Evolutionary conservation across 805 yeast species (phyloP), one percentile per base, ranked within the genome.

Genomic region (Jamesozyma rosinii): DNA sequence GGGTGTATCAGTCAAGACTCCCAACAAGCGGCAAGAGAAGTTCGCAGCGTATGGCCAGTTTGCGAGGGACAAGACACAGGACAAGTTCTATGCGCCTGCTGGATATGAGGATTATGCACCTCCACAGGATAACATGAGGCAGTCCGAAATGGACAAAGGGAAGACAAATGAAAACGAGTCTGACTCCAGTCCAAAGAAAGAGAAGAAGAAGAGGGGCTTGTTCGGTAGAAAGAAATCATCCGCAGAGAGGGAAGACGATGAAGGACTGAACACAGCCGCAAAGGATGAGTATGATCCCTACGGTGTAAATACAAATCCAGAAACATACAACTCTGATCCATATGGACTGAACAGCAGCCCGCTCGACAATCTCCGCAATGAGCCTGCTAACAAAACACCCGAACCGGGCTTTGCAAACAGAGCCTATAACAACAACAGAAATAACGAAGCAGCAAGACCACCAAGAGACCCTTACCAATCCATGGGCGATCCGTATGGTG

Each of bases 41-140:
- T 69, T 76, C 57, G 64, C 69, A 26, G 77, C 77, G 4, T 76
- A 74, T 48, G 64, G 70, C 1, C 64, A 66, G 21, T 71, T 62
- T 53, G 75, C 79, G 5, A 65, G 64, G 44, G 72, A 70, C 20
- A 64, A 61, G 40, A 55, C 59, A 3, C 54, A 58, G 30, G 61
- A 61, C 40, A 59, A 59, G 37, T 57, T 60, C 26, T 65, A 62
- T 45, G 70, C 71, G 1, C 72, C 72, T 15, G 57, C 60, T 38
- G 70, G 70, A 1, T 67, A 67, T 46, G 65, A 63, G 35, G 50
- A 55, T 34, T 51, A 52, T 35, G 63, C 63, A 11, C 47, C 37
- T 17, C 53, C 51, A 5, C 35, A 30, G 37, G 26, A 43, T n/a
- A 49, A 41, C 34, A 21, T 42, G 19, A 44, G 42, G 26, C 36